These are phyloP conservation scores for Stagonosporopsis cucurbitacearum DNA, from an alignment of 2,329 filamentous ascomycete genomes.

Conservation along the genomic window DNA sequence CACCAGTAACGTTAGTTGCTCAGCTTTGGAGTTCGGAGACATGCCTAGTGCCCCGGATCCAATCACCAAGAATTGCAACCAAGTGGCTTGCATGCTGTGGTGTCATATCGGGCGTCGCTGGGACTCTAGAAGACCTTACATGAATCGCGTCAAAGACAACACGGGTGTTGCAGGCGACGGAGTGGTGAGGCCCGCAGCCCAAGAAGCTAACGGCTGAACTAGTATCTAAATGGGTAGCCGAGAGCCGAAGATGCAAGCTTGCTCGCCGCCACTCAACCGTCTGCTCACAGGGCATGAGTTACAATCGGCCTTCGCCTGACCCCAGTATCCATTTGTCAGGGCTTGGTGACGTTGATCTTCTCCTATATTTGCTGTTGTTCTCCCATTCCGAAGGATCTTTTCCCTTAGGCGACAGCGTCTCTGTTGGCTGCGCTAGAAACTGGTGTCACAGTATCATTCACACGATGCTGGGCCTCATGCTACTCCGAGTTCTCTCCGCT, in stretches of 20 bases:
- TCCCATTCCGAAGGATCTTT: no score
- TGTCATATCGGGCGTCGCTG: neutral
- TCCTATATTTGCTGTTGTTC: no score
- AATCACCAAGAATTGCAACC: neutral
- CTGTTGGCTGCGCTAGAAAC: no score
- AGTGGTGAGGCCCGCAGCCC: constrained; percentile 5
- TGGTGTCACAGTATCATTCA: no score
- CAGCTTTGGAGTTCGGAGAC: neutral
- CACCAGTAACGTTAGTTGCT: neutral
- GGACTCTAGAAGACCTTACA: neutral
- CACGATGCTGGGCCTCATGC: no score
- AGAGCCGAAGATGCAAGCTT: constrained; percentile 8
- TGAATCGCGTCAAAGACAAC: constrained; percentile 9
- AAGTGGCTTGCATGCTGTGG: neutral
- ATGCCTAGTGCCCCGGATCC: neutral
- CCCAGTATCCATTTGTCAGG: neutral
- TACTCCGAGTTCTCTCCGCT: no score
- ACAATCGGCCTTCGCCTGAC: neutral
- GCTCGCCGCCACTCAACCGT: constrained; percentile 4
- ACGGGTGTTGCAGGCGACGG: constrained; percentile 5
- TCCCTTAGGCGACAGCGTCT: no score
- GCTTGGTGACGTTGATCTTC: neutral
- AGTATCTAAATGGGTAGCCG: neutral
- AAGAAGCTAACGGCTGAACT: neutral
- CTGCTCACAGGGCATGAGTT: neutral